Evolutionary conservation across 2,329 filamentous ascomycete species (phyloP), one percentile per base, ranked within the genome.

Genomic region (Immersiporthe knoxdaviesiana): DNA sequence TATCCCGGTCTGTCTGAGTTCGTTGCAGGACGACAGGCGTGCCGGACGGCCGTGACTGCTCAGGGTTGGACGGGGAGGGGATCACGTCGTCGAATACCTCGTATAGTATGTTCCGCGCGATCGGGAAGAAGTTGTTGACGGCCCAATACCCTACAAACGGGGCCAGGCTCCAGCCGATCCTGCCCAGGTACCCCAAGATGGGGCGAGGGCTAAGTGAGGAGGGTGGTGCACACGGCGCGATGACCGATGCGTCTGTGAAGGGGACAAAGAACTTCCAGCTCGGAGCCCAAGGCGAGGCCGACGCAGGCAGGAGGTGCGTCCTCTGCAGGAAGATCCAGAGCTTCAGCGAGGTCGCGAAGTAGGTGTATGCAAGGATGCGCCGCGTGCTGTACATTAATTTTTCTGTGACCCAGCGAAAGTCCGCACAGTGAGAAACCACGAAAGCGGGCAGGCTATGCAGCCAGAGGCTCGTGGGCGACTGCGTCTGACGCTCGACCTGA

Each of bases 321-420:
- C 84, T 80, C 72, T 88, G 86, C 59, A 88, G 76, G 30, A 83
- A 82, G n/a, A 83, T 78, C 71, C 82, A 87, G 5, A 87, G 75
- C 65, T 87, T 83, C 1, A 88, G 73, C 71, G 88, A 86, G 11
- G 84, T 78, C 50, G 80, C 79, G 4, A 86, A 59, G 70, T 87
- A 78, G 2, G 61, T 68, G 35, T 41, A 73, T n/a, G 68, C 62
- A 60, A 39, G 72, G 39, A 65, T 67, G 16, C 60, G 18, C 5
- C 44, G 65, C 67, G 60, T 41, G 60, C 52, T 71, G 12, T 61
- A 32, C 63, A 63, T 63, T n/a, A 69, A 58, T 21, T 44, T 63
- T 21, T 52, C 30, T 7, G 61, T 44, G n/a, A 69, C 30, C 35
- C 39, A 68, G 4, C 63, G 59, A 18, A 69, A 59, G 30, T 69